Evolutionary conservation across 805 yeast genomes (phyloP).

Genomic region (Metschnikowia orientalis): DNA sequence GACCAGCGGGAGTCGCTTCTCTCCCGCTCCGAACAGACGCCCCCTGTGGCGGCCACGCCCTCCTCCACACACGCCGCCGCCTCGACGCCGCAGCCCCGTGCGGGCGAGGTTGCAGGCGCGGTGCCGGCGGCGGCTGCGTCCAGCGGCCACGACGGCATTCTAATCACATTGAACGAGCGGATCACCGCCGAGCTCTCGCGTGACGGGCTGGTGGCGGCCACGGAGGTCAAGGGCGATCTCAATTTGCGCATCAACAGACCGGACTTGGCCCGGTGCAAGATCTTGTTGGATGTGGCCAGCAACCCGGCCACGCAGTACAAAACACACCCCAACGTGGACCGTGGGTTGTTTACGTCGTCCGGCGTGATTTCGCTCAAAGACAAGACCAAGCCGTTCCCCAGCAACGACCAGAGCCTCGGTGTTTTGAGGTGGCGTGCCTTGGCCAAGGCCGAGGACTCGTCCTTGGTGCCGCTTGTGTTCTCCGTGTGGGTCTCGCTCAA

Average conservation of each 20-base stretch:
- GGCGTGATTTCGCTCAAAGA: slow-evolving; percentile 72
- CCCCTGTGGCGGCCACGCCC: slow-evolving; percentile 20
- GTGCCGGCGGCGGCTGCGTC: slow-evolving; percentile 6
- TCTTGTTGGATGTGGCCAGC: slow-evolving; percentile 48
- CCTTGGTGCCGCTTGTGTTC: slow-evolving; percentile 57
- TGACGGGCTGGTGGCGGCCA: slow-evolving; percentile 66
- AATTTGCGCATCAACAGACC: slow-evolving; percentile 81
- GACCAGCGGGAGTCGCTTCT: slow-evolving; percentile 22
- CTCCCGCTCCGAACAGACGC: slow-evolving; percentile 25
- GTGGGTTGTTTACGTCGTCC: slow-evolving; percentile 54
- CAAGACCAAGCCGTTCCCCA: slow-evolving; percentile 75
- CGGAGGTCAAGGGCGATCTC: slow-evolving; percentile 87
- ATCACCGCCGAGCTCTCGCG: slow-evolving; percentile 73
- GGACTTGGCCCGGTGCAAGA: slow-evolving; percentile 61
- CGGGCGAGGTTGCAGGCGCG: slow-evolving; percentile 10
- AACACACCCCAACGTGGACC: slow-evolving; percentile 96
- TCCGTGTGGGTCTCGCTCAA: slow-evolving; percentile 81
- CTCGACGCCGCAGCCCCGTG: not conserved
- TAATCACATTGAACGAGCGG: slow-evolving; percentile 72
- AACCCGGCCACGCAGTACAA: slow-evolving; percentile 65
- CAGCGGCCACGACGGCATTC: slow-evolving; percentile 66
- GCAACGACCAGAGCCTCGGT: slow-evolving; percentile 85
- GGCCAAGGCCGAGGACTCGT: slow-evolving; percentile 52
- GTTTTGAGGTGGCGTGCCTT: slow-evolving; percentile 88
- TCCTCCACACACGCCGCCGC: slow-evolving; percentile 5